Evolutionary conservation across 805 yeast species (phyloP).

Genomic region (Saccharomyces kudriavzevii): DNA sequence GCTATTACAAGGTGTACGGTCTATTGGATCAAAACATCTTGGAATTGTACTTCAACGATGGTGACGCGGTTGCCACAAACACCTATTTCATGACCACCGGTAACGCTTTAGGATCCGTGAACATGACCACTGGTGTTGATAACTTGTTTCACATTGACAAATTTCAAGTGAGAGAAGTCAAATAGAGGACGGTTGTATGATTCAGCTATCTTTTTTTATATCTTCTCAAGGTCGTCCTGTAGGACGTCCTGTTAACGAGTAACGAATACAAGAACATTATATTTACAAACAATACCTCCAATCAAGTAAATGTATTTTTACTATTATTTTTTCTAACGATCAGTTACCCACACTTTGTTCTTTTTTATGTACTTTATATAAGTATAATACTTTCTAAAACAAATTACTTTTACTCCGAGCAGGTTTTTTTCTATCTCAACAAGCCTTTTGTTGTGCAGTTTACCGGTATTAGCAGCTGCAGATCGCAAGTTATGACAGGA

Average conservation of each 20-base stretch:
- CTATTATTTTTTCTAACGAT: not conserved
- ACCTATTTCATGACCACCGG: slow-evolving; percentile 25
- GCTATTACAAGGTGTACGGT: slow-evolving; percentile 23
- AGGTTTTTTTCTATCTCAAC: no score
- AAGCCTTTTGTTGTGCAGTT: no score
- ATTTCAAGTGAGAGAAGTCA: not conserved
- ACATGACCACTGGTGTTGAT: slow-evolving; percentile 8
- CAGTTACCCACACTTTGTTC: not conserved
- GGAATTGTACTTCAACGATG: slow-evolving; percentile 30
- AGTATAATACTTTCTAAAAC: not conserved
- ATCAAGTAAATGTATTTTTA: not conserved
- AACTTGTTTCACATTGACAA: not conserved
- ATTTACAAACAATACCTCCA: not conserved
- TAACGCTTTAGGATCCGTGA: slow-evolving; percentile 10
- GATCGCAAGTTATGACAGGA: no score
- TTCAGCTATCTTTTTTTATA: not conserved
- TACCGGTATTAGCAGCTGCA: no score
- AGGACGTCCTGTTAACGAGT: not conserved
- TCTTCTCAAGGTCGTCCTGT: not conserved
- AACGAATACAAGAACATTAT: not conserved
- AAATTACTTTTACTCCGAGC: not conserved
- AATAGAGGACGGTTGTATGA: not conserved
- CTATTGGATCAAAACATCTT: slow-evolving; percentile 27
- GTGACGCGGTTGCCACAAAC: slow-evolving; percentile 24
- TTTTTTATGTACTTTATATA: not conserved